These are phyloP conservation scores for Eucalyptus brandiana DNA, from an alignment of 345 rosid genomes.

Conservation along the genomic window DNA sequence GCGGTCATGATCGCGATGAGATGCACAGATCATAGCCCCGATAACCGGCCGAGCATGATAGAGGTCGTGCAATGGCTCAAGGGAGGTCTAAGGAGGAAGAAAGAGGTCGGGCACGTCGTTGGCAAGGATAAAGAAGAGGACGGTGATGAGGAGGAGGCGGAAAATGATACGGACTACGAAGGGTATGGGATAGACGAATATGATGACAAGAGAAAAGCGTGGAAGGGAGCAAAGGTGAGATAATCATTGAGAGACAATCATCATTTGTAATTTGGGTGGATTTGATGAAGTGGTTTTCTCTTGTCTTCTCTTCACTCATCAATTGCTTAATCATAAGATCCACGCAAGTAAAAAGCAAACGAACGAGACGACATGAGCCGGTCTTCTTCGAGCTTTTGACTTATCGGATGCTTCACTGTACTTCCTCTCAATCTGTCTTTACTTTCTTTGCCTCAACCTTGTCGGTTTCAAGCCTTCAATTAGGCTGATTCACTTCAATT, in stretches of 20 bases:
- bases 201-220: background rate
- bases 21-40: slow-evolving; percentile 34
- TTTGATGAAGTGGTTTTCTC: background rate
- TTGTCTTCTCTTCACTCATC: background rate
- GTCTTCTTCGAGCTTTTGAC: background rate
- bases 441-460: background rate
- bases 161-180: background rate
- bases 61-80: slow-evolving; percentile 46
- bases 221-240: background rate
- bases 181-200: background rate
- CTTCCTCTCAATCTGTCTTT: background rate
- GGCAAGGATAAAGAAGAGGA: background rate
- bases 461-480: background rate
- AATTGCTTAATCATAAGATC: background rate
- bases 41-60: slow-evolving; percentile 45
- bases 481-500: background rate
- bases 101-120: background rate
- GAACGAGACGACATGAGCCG: background rate
- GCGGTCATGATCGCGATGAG: slow-evolving; percentile 21
- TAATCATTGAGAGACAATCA: background rate
- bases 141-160: background rate
- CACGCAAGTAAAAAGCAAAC: background rate
- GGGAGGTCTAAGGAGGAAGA: slow-evolving; percentile 11
- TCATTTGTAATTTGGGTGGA: background rate
- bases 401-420: background rate